phyloP scores from a whole-genome alignment of 2,329 filamentous ascomycete genomes.

The Cordyceps javanica region DNA sequence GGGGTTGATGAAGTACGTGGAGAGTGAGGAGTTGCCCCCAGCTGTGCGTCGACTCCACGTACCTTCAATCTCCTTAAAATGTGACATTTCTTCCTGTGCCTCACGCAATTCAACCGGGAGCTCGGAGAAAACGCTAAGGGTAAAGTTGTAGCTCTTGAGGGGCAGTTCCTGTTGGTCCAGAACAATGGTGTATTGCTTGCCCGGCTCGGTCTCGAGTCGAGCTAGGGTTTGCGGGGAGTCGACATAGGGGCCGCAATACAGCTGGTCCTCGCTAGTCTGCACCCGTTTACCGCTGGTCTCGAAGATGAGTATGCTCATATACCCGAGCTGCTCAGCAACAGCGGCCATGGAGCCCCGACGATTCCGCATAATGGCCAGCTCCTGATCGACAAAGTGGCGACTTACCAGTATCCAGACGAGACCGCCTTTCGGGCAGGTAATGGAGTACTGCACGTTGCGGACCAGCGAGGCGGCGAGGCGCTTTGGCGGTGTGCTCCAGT shows the following conservation, averaged over 20 bases:
- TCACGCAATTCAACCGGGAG: constrained; percentile 53
- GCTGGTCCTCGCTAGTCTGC: constrained; percentile 63
- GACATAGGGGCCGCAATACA: constrained; percentile 78
- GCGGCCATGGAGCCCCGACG: constrained; percentile 35
- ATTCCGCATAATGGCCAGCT: constrained; percentile 50
- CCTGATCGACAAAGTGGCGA: constrained; percentile 73
- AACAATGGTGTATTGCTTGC: constrained; percentile 52
- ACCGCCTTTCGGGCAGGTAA: constrained; percentile 52
- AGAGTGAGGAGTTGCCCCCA: constrained; percentile 74
- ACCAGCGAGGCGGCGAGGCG: constrained; percentile 50
- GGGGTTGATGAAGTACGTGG: constrained; percentile 78
- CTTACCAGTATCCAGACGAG: constrained; percentile 79
- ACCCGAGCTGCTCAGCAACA: constrained; percentile 58
- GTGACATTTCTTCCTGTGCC: constrained; percentile 53
- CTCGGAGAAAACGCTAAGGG: constrained; percentile 74
- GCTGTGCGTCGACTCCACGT: constrained; percentile 75
- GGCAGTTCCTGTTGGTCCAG: constrained; percentile 75
- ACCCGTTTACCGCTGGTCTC: constrained; percentile 64
- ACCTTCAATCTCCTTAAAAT: constrained; percentile 53
- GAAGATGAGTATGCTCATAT: constrained; percentile 83
- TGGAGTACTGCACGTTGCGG: constrained; percentile 66
- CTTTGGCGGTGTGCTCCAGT: constrained; percentile 60
- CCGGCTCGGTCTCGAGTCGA: constrained; percentile 45
- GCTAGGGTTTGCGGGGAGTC: constrained; percentile 90
- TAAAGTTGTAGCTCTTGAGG: constrained; percentile 71